Base-by-base conservation (phyloP, 73 alveolate genomes). In the Vitrella brassicaformis region DNA sequence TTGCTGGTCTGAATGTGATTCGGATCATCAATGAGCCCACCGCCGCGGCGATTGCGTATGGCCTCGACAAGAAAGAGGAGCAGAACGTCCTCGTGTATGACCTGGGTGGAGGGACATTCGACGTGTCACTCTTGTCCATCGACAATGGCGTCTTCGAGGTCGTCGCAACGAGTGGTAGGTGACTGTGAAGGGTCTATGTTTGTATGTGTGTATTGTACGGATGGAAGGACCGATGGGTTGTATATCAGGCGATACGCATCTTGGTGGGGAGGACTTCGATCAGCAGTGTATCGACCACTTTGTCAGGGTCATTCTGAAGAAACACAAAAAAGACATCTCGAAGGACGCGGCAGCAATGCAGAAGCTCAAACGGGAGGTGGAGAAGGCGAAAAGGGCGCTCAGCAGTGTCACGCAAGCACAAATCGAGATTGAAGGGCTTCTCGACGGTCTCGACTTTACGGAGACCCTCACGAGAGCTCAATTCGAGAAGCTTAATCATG, bases 11-110 rank as follows among this genome's bases (percentile, higher is more conserved):
- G 75, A 95, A 95, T 25, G 99, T 97, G 32, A 76, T 85, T 84
- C 88, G 98, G 80, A 94, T 97, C 80, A 95, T 97, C 86, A 97
- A 97, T 91, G 99, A 97, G 87, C 99, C 99, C n/a, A 95, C 99
- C 9, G 99, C 98, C 71, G 99, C 99, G 28, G 98, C 99, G 65
- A 89, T 95, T 72, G 98, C 98, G 31, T 90, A 88, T 84, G 98
- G 97, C 29, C 87, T 95, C 68, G 98, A 95, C 85, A 88, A 86
- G 88, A 90, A 94, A 31, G 96, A 91, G 74, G 95, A 89, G 39
- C 89, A 95, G 87, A 81, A 88, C 67, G 87, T 96, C 31, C 94
- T 96, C 65, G 98, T 96, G 73, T 96, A 87, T 81, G 99, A 96
- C 75, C 88, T 96, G 56, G 99, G 99, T 47, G 99, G 99, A 67